A percentile compares a stretch with the other conserved stretches of the same genome.
These are phyloP conservation scores for Metschnikowia cubensis DNA, from an alignment of 805 yeast species.

Conservation along the genomic window DNA sequence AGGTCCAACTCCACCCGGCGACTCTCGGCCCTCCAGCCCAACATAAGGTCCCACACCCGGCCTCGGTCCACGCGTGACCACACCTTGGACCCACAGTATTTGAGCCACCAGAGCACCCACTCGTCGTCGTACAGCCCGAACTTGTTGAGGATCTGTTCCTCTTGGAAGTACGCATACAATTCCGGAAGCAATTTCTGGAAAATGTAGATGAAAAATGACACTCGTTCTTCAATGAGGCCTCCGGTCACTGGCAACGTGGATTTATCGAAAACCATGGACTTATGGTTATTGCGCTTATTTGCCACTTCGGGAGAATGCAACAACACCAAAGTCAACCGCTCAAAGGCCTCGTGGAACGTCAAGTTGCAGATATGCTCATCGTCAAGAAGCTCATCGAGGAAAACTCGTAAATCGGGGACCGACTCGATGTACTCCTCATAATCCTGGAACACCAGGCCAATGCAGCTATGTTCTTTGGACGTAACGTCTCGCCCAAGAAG, in stretches of 20 bases:
- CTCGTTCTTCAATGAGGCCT: constrained; percentile 62
- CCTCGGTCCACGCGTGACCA: constrained; percentile 81
- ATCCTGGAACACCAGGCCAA: constrained; percentile 34
- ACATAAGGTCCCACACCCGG: constrained; percentile 79
- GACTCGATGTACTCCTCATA: constrained; percentile 36
- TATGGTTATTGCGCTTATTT: constrained; percentile 9
- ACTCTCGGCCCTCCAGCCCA: constrained; percentile 62
- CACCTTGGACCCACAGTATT: constrained; percentile 83
- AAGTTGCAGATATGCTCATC: constrained; percentile 33
- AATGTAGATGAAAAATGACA: constrained; percentile 62
- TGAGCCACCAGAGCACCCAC: constrained; percentile 95
- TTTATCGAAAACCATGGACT: constrained; percentile 24
- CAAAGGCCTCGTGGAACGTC: constrained; percentile 67
- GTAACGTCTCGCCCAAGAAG: constrained; percentile 48
- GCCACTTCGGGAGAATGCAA: constrained; percentile 65
- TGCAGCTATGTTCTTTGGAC: constrained; percentile 26
- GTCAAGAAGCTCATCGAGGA: constrained; percentile 21
- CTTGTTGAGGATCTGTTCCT: constrained; percentile 69
- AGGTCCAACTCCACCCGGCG: constrained; percentile 27
- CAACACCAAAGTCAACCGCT: constrained; percentile 69
- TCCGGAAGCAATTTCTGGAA: constrained; percentile 69
- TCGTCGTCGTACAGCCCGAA: constrained; percentile 62
- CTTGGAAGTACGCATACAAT: constrained; percentile 67
- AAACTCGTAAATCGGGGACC: constrained; percentile 23
- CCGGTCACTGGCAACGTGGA: constrained; percentile 50